Evolutionary conservation across 1,284 basidiomycete genomes (phyloP).

Genomic region (Fomes fomentarius): DNA sequence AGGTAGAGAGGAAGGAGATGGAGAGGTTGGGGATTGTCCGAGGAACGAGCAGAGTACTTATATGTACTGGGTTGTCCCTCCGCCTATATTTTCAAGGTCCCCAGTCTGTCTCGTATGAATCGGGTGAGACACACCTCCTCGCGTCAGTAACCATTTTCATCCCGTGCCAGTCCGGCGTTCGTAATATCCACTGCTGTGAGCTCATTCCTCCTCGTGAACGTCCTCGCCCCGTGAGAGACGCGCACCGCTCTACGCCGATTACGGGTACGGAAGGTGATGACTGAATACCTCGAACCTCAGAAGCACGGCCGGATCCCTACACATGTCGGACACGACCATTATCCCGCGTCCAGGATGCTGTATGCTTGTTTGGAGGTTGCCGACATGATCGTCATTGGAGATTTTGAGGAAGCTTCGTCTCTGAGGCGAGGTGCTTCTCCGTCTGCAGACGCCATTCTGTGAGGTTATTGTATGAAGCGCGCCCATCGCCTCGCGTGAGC

Average conservation of each 20-base stretch:
- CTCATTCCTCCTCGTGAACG: not conserved
- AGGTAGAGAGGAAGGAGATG: not conserved
- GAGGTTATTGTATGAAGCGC: not conserved
- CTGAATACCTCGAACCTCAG: not conserved
- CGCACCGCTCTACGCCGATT: not conserved
- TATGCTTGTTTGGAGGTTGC: not conserved
- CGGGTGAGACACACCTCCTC: not conserved
- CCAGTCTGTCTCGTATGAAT: not conserved
- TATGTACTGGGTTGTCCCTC: not conserved
- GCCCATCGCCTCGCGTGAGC: not conserved
- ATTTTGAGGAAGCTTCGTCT: not conserved
- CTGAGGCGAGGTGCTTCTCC: too few species aligned
- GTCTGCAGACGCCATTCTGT: too few species aligned
- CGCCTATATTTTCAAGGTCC: not conserved
- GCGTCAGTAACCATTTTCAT: not conserved
- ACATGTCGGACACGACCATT: not conserved
- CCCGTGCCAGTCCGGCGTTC: conserved; percentile 8
- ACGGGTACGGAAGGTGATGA: not conserved
- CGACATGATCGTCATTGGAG: not conserved
- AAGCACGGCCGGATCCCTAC: not conserved
- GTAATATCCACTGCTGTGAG: not conserved
- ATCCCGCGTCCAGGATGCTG: not conserved
- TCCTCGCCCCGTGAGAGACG: not conserved
- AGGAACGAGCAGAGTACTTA: not conserved
- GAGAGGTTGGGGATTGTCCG: not conserved